Conservation (phyloP, 1,139 yeast genomes). For the Kurtzmaniella quercitrusa region DNA sequence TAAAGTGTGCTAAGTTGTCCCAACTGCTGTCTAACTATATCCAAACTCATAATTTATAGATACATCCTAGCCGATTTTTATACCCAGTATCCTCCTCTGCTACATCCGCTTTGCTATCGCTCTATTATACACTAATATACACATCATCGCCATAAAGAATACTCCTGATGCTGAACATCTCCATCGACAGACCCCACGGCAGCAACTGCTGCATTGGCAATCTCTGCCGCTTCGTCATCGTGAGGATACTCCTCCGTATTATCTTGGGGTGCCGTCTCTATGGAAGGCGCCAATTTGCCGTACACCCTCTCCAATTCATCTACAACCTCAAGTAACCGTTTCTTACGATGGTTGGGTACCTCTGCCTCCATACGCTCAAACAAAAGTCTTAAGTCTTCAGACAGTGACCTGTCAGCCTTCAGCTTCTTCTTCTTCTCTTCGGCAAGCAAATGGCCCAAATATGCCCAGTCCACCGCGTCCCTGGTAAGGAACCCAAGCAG, state of each 20-base stretch:
- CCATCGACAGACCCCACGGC: conserved; percentile 29
- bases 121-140: conserved; percentile 2
- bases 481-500: conserved; percentile 43
- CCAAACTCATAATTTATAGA: no score
- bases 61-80: no score
- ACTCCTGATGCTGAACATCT: conserved; percentile 30
- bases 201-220: conserved; percentile 36
- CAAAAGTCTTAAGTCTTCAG: conserved; percentile 28
- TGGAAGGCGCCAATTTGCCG: conserved; percentile 7
- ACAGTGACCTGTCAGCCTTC: conserved; percentile 20
- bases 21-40: no score
- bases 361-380: conserved; percentile 32
- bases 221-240: conserved; percentile 24
- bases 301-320: conserved; percentile 20
- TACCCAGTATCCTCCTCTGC: not conserved
- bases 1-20: no score
- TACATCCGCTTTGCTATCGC: not conserved
- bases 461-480: conserved; percentile 62
- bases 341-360: conserved; percentile 25
- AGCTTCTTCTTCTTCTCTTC: conserved; percentile 4
- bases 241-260: conserved; percentile 6
- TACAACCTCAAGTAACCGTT: conserved; percentile 20
- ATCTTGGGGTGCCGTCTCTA: not conserved
- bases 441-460: conserved; percentile 17
- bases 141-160: conserved; percentile 30